These are phyloP conservation scores for Hygrophorus pudorinus DNA, from an alignment of 768 basidiomycete genomes.

Conservation along the genomic window DNA sequence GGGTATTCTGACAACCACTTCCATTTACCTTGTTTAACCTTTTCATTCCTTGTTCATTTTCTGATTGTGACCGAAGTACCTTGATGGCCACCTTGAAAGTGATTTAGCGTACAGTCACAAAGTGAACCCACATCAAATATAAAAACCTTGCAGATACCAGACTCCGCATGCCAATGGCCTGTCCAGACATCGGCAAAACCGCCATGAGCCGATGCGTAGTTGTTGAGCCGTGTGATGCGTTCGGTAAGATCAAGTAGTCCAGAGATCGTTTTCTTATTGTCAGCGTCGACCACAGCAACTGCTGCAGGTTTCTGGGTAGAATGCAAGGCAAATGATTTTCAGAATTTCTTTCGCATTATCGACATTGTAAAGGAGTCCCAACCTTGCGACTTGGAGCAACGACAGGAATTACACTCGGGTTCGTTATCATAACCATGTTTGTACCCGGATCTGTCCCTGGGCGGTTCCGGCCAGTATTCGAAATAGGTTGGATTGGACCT, in stretches of 20 bases:
- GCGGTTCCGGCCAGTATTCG: too few species aligned
- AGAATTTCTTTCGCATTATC: too few species aligned
- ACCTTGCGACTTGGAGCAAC: too few species aligned
- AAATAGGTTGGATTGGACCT: too few species aligned
- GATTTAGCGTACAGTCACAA: background rate
- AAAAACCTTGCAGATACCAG: background rate
- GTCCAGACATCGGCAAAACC: conserved; percentile 37
- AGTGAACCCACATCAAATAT: background rate
- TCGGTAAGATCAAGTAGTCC: conserved; percentile 22
- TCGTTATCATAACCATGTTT: too few species aligned
- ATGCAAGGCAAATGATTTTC: too few species aligned
- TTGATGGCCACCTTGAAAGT: conserved; percentile 6
- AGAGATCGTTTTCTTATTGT: background rate
- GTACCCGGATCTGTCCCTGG: too few species aligned
- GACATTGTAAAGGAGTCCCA: too few species aligned
- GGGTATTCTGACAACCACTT: too few species aligned
- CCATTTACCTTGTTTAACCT: conserved; percentile 4
- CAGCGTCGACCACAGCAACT: background rate
- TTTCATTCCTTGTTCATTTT: background rate
- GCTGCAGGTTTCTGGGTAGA: background rate
- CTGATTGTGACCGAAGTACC: conserved; percentile 4
- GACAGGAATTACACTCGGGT: too few species aligned
- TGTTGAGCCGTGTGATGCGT: conserved; percentile 20
- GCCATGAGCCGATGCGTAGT: conserved; percentile 28
- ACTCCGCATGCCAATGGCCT: conserved; percentile 20